Base-by-base conservation (phyloP, 495 filamentous ascomycete species). In the Tetracladium marchalianum region DNA sequence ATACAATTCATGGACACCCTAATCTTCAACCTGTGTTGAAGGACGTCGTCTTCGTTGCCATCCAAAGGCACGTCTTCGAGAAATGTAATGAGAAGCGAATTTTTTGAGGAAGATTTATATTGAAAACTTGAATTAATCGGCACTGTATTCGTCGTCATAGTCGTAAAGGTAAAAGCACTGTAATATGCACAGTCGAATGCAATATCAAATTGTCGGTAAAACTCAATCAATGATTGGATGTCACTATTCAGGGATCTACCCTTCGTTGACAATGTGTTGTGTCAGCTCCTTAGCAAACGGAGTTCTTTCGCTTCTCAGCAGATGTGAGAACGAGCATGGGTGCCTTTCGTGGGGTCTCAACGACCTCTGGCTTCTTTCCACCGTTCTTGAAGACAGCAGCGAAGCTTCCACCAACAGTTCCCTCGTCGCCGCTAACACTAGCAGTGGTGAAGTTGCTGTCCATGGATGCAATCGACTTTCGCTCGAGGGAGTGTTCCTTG, bases 231-330 rank as follows among this genome's bases (percentile, higher is more conserved):
- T 53, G 55, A 58, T 58, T 33, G 55, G 46, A 54, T 58, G 45
- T 51, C 55, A 52, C 48, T 38, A 43, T 47, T 47, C n/a, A 50
- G 51, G 54, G 54, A 51, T 57, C 54, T 51, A 57, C 54, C 54
- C 54, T 42, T 40, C 19, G 27, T 54, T 51, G 49, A 52, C 47
- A 36, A 41, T 40, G 52, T 46, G 50, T 48, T 16, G 47, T 51
- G 24, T 36, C 31, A 19, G 10, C 32, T 41, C 17, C 45, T 49
- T 62, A 78, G 53, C 73, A 76, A 58, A 82, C 67, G 40, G 80
- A 72, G 62, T 77, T 84, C 72, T 87, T 95, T 60, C 89, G 83
- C 78, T 95, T 95, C 68, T 93, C 88, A 46, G 85, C 86, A 59
- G 80, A 87, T 47, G 81, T 88, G 40, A 95, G 74, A 49, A 96